Evolutionary conservation across 2,329 filamentous ascomycete species (phyloP).

Genomic region (Aureobasidium sp.): DNA sequence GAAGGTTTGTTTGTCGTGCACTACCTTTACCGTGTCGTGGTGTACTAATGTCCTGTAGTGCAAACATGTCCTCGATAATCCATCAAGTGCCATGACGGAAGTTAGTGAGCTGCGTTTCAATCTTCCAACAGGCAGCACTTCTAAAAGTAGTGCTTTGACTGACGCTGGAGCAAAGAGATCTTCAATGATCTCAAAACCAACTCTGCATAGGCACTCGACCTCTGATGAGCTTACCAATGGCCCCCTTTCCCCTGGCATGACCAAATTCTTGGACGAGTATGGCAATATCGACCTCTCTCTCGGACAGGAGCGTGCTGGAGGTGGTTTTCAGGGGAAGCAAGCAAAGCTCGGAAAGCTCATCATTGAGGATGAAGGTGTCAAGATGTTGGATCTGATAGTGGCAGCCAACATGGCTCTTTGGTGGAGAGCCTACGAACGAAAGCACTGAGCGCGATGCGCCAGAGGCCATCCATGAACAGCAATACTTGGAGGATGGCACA

Average conservation of each 20-base stretch:
- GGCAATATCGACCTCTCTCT: conserved; percentile 62
- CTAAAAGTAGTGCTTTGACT: not conserved
- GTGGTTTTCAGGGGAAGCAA: conserved; percentile 74
- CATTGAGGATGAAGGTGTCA: conserved; percentile 78
- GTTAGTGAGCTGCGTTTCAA: conserved; percentile 90
- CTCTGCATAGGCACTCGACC: not conserved
- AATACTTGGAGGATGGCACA: not conserved
- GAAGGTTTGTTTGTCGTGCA: conserved; percentile 22
- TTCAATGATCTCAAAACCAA: not conserved
- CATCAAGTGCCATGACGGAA: conserved; percentile 35
- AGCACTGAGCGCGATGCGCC: conserved; percentile 14
- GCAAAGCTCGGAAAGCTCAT: conserved; percentile 94
- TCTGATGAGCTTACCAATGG: conserved; percentile 7
- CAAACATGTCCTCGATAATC: conserved; percentile 56
- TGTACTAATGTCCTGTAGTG: conserved; percentile 38
- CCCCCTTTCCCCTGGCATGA: not conserved
- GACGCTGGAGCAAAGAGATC: conserved; percentile 9
- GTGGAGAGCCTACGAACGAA: conserved; percentile 75
- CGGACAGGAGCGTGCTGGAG: conserved; percentile 76
- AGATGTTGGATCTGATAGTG: conserved; percentile 89
- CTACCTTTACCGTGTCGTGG: conserved; percentile 15
- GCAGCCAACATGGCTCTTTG: conserved; percentile 87
- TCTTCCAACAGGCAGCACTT: conserved; percentile 45
- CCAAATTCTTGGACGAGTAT: conserved; percentile 23
- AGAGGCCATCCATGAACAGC: not conserved